These are phyloP conservation scores for Lichtheimia hyalospora DNA, from an alignment of 371 early-diverging fungal species.

Conservation along the genomic window DNA sequence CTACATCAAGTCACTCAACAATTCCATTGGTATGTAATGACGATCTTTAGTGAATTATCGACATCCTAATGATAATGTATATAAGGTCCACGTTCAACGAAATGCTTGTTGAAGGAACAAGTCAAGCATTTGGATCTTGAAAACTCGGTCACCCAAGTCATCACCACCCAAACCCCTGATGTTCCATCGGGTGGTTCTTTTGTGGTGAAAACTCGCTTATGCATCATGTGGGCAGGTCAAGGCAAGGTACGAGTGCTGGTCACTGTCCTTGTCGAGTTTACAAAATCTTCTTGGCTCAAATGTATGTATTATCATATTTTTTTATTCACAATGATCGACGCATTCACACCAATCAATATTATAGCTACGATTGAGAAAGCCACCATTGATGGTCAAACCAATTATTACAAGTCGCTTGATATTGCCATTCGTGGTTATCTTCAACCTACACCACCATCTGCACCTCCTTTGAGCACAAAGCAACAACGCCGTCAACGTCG, in stretches of 20 bases:
- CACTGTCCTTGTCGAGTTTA: constrained; percentile 70
- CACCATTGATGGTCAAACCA: constrained; percentile 60
- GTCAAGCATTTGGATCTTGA: constrained; percentile 58
- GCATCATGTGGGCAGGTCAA: constrained; percentile 75
- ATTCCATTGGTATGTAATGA: constrained; percentile 26
- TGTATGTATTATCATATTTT: constrained; percentile 31
- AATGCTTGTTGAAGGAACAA: constrained; percentile 62
- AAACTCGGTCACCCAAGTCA: constrained; percentile 52
- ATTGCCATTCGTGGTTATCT: constrained; percentile 31
- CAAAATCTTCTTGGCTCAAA: constrained; percentile 74
- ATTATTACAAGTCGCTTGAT: constrained; percentile 56
- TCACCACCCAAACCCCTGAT: constrained; percentile 74
- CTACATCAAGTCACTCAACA: constrained; percentile 37
- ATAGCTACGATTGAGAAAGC: constrained; percentile 62
- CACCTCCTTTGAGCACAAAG: constrained; percentile 2
- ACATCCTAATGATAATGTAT: background rate
- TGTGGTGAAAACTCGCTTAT: constrained; percentile 68
- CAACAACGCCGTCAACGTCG: constrained; percentile 9
- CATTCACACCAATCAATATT: background rate
- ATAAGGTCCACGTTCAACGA: constrained; percentile 70
- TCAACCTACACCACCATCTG: background rate
- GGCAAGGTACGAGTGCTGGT: constrained; percentile 61
- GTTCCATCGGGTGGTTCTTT: constrained; percentile 87
- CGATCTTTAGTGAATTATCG: background rate
- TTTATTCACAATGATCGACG: background rate